These are phyloP conservation scores for Tetradesmus lagerheimii DNA, from an alignment of 139 green algal genomes.

Conservation along the genomic window DNA sequence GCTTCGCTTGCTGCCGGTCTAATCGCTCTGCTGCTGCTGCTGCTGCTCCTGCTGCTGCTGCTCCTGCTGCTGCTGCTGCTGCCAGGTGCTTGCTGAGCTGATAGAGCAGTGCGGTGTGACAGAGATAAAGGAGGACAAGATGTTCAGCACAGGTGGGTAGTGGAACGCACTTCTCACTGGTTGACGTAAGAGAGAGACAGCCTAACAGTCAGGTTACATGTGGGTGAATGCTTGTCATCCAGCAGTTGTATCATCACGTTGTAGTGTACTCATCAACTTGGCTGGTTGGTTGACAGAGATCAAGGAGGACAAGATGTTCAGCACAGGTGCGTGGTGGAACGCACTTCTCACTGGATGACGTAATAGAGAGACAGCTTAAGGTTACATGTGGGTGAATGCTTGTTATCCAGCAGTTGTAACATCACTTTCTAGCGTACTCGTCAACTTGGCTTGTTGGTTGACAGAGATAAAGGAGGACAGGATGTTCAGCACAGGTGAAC, in stretches of 20 bases:
- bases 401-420: too few species aligned
- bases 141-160: slow-evolving; percentile 13
- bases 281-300: slow-evolving; percentile 25
- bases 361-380: too few species aligned
- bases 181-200: too few species aligned
- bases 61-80: neutral
- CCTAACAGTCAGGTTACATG: too few species aligned
- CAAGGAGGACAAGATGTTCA: slow-evolving; percentile 36
- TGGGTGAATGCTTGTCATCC: too few species aligned
- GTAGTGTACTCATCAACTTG: too few species aligned
- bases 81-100: slow-evolving; percentile 41
- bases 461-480: slow-evolving; percentile 39
- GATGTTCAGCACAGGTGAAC: slow-evolving; percentile 8
- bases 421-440: too few species aligned
- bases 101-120: slow-evolving; percentile 43
- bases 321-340: neutral
- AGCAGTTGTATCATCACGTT: too few species aligned
- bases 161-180: neutral
- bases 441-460: too few species aligned
- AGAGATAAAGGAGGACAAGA: slow-evolving; percentile 42
- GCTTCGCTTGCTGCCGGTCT: neutral
- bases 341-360: too few species aligned
- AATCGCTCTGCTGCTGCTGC: too few species aligned
- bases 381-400: too few species aligned
- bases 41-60: neutral